Conservation (phyloP, 306 rosid genomes). For the Acacia crassicarpa region DNA sequence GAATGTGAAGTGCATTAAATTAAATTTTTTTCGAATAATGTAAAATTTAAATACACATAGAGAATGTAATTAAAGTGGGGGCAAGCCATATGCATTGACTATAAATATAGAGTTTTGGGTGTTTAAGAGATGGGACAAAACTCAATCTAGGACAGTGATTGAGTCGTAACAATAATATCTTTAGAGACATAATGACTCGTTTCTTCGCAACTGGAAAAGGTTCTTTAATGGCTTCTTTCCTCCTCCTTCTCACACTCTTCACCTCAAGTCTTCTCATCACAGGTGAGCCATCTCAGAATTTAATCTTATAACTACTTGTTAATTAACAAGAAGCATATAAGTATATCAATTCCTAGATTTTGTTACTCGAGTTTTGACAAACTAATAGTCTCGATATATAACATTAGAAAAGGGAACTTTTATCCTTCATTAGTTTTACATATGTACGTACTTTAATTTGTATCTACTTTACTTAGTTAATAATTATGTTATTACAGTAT, state of each 20-base stretch:
- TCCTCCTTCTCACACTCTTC: not conserved
- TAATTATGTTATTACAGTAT: not conserved
- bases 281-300: conserved; percentile 4
- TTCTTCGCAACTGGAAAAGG: not conserved
- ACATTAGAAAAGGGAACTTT: not conserved
- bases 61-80: not conserved
- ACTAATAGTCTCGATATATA: not conserved
- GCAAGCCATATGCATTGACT: not conserved
- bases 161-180: not conserved
- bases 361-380: not conserved
- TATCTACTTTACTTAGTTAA: not conserved
- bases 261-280: conserved; percentile 25
- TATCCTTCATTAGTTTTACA: not conserved
- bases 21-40: not conserved
- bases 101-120: not conserved
- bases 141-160: not conserved
- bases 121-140: not conserved
- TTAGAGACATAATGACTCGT: conserved; percentile 12
- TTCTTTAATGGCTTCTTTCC: conserved; percentile 16
- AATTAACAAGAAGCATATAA: not conserved
- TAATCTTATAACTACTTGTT: not conserved
- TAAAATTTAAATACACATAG: not conserved
- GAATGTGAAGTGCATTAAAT: not conserved
- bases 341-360: not conserved
- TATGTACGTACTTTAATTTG: not conserved